Evolutionary conservation across 805 yeast species (phyloP).

Genomic region (Ogataea wickerhamii): DNA sequence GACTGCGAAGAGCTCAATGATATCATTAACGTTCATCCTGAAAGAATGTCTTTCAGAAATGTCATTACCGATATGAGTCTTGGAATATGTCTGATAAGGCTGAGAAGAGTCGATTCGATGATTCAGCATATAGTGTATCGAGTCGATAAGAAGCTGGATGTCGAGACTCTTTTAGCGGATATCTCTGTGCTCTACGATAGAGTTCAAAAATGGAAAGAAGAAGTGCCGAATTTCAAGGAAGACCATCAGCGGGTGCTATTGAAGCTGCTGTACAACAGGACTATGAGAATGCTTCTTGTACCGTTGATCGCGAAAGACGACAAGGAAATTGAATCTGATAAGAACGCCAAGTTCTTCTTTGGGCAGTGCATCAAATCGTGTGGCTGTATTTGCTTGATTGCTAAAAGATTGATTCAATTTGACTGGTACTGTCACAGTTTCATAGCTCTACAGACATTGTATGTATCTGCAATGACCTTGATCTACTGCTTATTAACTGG

Average conservation of each 20-base stretch:
- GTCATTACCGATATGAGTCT: constrained; percentile 18
- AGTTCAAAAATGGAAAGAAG: constrained; percentile 16
- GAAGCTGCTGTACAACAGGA: constrained; percentile 18
- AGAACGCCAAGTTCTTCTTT: constrained; percentile 12
- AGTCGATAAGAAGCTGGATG: constrained; percentile 15
- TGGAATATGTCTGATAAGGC: constrained; percentile 10
- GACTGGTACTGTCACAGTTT: constrained; percentile 24
- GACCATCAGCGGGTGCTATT: constrained; percentile 13
- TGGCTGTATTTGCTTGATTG: constrained; percentile 19
- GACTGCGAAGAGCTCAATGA: constrained; percentile 17
- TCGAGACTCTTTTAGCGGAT: constrained; percentile 9
- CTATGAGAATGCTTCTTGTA: constrained; percentile 17
- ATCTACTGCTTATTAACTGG: constrained; percentile 21
- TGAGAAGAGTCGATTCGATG: constrained; percentile 20
- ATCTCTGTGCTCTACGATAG: constrained; percentile 10
- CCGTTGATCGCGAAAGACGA: constrained; percentile 17
- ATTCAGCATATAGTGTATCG: constrained; percentile 20
- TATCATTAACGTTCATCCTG: constrained; percentile 19
- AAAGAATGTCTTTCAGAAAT: constrained; percentile 8
- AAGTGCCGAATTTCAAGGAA: constrained; percentile 14
- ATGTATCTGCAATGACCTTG: constrained; percentile 24
- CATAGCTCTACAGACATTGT: constrained; percentile 21
- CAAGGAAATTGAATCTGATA: constrained; percentile 5
- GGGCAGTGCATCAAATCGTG: constrained; percentile 22
- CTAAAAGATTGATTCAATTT: constrained; percentile 21